Percentiles rank a stretch among this genome's conserved stretches.
Conservation (phyloP, 2,329 filamentous ascomycete species). For the Phialophora macrospora region DNA sequence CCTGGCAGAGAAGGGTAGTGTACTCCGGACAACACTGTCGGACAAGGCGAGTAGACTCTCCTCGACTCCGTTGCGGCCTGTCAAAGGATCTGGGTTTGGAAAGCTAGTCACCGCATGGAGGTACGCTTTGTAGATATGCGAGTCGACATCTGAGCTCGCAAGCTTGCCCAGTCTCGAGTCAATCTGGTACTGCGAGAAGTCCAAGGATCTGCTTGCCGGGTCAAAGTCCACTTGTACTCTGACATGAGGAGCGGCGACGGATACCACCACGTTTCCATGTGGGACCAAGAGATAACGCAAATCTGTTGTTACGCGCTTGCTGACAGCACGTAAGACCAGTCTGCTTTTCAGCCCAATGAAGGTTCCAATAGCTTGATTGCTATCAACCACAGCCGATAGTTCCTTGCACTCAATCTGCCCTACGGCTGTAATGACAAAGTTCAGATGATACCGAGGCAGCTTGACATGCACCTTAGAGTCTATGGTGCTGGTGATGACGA, state of each 20-base stretch:
- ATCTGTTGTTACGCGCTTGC: slow-evolving; percentile 8
- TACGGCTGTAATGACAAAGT: not conserved
- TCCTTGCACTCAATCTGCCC: slow-evolving; percentile 30
- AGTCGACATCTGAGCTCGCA: slow-evolving; percentile 33
- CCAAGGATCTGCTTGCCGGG: slow-evolving; percentile 14
- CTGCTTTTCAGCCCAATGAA: slow-evolving; percentile 58
- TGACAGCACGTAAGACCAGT: slow-evolving; percentile 51
- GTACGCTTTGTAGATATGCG: slow-evolving; percentile 41
- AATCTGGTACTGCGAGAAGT: slow-evolving; percentile 38
- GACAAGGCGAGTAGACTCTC: slow-evolving; percentile 41
- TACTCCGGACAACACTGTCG: slow-evolving; percentile 19
- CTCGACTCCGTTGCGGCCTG: slow-evolving; percentile 43
- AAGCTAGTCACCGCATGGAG: slow-evolving; percentile 48
- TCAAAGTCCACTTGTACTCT: slow-evolving; percentile 32
- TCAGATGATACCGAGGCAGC: slow-evolving; percentile 55
- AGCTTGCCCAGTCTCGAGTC: slow-evolving; percentile 39
- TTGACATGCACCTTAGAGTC: slow-evolving; percentile 43
- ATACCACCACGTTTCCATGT: slow-evolving; percentile 34
- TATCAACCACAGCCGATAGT: slow-evolving; percentile 47
- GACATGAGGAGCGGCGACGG: slow-evolving; percentile 25
- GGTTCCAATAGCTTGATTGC: slow-evolving; percentile 53
- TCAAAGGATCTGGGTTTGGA: slow-evolving; percentile 45
- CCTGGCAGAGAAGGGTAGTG: slow-evolving; percentile 19
- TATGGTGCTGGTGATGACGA: slow-evolving; percentile 45
- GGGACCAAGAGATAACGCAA: slow-evolving; percentile 40